Conservation (phyloP, 1,139 yeast genomes). For the Scheffersomyces cryptocercus region DNA sequence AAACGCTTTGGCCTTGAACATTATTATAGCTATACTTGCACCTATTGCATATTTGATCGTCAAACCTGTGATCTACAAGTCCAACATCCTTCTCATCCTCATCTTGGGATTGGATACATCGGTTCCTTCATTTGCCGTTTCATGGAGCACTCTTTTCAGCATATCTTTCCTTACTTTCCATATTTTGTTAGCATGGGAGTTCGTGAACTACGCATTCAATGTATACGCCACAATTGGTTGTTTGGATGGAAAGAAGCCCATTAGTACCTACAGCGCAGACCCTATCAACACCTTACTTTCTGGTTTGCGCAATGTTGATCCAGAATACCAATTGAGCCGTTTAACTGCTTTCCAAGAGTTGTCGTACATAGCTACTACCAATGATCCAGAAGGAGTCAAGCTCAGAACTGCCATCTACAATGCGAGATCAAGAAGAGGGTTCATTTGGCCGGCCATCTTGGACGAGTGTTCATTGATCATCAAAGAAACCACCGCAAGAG, state of each 20-base stretch:
- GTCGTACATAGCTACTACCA: slow-evolving; percentile 57
- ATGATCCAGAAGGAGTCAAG: slow-evolving; percentile 42
- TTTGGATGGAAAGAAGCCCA: slow-evolving; percentile 67
- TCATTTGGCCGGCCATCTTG: slow-evolving; percentile 58
- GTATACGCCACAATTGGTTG: slow-evolving; percentile 86
- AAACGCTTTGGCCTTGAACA: slow-evolving; percentile 37
- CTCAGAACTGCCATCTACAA: slow-evolving; percentile 57
- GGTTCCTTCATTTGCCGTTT: slow-evolving; percentile 35
- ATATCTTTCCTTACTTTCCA: slow-evolving; percentile 41
- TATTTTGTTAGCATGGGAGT: slow-evolving; percentile 55
- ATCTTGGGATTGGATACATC: slow-evolving; percentile 36
- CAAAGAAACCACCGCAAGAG: slow-evolving; percentile 43
- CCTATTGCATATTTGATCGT: slow-evolving; percentile 51
- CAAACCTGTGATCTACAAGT: slow-evolving; percentile 48
- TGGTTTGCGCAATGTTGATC: slow-evolving; percentile 58
- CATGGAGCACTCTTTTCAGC: slow-evolving; percentile 36
- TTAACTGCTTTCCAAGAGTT: slow-evolving; percentile 76
- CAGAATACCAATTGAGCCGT: slow-evolving; percentile 55
- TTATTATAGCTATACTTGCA: slow-evolving; percentile 26
- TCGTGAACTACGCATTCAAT: slow-evolving; percentile 61
- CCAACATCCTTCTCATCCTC: slow-evolving; percentile 25
- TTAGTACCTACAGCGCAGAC: slow-evolving; percentile 67
- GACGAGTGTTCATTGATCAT: slow-evolving; percentile 62
- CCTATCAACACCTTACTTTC: slow-evolving; percentile 73
- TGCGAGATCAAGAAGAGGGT: slow-evolving; percentile 45